Conservation (phyloP, 305 asterid genomes). For the Fraxinus dipetala region DNA sequence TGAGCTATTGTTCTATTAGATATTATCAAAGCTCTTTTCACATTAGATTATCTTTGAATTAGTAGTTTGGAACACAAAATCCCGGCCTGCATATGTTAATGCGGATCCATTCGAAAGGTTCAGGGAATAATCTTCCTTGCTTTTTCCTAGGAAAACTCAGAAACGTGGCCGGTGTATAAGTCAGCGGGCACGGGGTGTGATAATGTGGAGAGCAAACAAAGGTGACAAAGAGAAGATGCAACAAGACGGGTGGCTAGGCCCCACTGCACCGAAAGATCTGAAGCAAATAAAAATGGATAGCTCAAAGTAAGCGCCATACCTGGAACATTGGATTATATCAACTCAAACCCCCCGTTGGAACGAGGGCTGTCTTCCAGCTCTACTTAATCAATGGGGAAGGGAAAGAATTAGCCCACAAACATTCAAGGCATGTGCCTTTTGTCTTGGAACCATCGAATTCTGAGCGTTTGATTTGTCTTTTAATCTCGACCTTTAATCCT, state of each 20-base stretch:
- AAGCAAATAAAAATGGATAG: background rate
- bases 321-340: background rate
- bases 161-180: background rate
- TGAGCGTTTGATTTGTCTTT: background rate
- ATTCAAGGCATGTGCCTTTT: background rate
- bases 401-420: background rate
- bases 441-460: background rate
- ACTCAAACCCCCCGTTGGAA: background rate
- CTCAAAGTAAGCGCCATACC: background rate
- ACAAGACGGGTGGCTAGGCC: background rate
- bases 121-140: background rate
- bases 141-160: background rate
- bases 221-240: background rate
- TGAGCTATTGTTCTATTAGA: background rate
- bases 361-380: background rate
- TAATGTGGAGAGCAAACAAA: background rate
- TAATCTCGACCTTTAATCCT: background rate
- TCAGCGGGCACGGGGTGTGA: background rate
- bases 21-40: background rate
- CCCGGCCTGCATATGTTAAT: background rate
- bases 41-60: background rate
- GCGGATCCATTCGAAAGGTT: background rate
- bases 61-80: background rate
- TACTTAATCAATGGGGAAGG: background rate
- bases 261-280: background rate